These are phyloP conservation scores for Mucor velutinosus DNA, from an alignment of 371 early-diverging fungal genomes.

Conservation along the genomic window DNA sequence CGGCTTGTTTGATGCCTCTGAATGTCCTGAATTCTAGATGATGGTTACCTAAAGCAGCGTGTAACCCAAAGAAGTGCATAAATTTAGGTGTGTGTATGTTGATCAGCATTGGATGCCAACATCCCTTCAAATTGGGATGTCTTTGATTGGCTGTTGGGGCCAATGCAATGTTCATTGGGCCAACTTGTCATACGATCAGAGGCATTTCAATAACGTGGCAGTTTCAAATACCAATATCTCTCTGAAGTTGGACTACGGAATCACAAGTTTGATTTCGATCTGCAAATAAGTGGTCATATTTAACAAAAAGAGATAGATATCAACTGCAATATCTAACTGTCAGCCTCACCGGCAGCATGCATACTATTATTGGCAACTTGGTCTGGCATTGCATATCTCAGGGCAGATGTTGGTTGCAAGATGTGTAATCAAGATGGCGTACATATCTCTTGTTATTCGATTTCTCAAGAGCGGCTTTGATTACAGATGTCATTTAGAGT, in stretches of 20 bases:
- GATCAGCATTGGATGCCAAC: background rate
- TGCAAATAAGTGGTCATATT: background rate
- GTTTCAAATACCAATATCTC: background rate
- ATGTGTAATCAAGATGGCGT: too few relatives aligned
- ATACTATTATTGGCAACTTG: background rate
- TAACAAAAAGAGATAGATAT: background rate
- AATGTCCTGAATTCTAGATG: background rate
- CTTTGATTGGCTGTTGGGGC: conserved; percentile 2
- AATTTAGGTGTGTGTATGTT: background rate
- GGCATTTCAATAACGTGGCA: background rate
- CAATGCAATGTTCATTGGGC: background rate
- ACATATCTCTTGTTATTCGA: too few relatives aligned
- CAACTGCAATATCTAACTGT: background rate
- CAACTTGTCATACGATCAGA: background rate
- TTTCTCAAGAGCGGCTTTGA: background rate
- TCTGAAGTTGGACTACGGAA: background rate
- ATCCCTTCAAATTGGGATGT: background rate
- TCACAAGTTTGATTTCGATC: background rate
- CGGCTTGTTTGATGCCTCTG: background rate
- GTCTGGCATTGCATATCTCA: too few relatives aligned
- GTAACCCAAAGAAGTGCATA: background rate
- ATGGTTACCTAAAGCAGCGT: background rate
- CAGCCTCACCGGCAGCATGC: background rate
- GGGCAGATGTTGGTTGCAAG: too few relatives aligned
- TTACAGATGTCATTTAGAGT: background rate